Evolutionary conservation across 148 eudicot genomes (phyloP), one percentile per base, ranked within the genome.

Genomic region (Pouteria glomerata): DNA sequence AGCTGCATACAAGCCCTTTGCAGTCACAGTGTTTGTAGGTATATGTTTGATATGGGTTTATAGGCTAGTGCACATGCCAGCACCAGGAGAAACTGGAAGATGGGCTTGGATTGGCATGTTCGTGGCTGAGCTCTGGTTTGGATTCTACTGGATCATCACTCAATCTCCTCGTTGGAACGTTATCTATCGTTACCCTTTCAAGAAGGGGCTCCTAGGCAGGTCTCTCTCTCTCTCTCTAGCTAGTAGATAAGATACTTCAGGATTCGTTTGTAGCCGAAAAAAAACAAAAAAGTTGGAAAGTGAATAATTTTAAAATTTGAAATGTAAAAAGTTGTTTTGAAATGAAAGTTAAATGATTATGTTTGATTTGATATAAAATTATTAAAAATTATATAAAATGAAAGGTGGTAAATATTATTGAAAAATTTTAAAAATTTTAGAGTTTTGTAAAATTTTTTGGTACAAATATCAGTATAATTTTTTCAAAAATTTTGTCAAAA

Each of bases 91-190:
- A 35, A 0, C 24, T 1, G 72, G 73, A 42, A 70, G 73, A 59
- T 59, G 31, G 68, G 75, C 64, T 31, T 74, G 81, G 81, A 50
- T 81, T 51, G 63, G 55, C 8, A 70, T 74, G 73, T 70, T 77
- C 21, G 19, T 74, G 14, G 66, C 81, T 0, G 84, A 77, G 70
- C 61, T 77, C 26, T 65, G 70, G 63, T 77, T 81, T 13, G 76
- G 81, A 30, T 47, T 81, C 31, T 81, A 81, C 70, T 81, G 85
- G 82, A 57, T 77, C 19, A 3, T 73, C 33, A 79, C 82, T 57
- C 78, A 67, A 4, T 41, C 85, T 48, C 64, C 29, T 76, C 82
- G 82, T 5, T 82, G 77, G 85, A 68, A 78, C 52, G 64, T 76
- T 26, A 63, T 52, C 39, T 69, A 61, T 47, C 74, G 77, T 15